These are phyloP conservation scores for Ramaria sp. DNA, from an alignment of 768 basidiomycete genomes.

Conservation along the genomic window DNA sequence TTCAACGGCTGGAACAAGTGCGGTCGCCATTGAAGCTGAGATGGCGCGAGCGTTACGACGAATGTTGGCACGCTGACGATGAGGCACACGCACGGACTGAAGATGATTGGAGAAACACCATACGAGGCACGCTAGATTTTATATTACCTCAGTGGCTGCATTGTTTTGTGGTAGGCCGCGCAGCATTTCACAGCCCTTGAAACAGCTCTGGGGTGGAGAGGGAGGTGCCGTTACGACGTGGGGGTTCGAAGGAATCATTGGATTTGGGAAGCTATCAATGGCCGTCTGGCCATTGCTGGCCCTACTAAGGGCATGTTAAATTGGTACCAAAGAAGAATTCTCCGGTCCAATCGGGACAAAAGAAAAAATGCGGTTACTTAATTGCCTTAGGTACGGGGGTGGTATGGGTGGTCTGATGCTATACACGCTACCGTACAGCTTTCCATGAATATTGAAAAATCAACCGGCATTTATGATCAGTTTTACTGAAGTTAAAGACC, in stretches of 20 bases:
- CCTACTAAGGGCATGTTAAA: background rate
- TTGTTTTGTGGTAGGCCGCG: background rate
- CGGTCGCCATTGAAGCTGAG: background rate
- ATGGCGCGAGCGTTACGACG: background rate
- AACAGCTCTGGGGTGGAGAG: background rate
- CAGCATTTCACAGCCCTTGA: background rate
- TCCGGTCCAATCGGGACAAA: too few species aligned
- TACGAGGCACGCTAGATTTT: background rate
- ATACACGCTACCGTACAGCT: too few species aligned
- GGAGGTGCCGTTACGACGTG: background rate
- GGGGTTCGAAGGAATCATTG: background rate
- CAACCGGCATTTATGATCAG: too few species aligned
- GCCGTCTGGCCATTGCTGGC: background rate
- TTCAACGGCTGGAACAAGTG: background rate
- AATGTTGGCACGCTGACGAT: background rate
- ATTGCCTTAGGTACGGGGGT: too few species aligned
- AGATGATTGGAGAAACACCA: background rate
- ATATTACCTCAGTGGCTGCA: background rate
- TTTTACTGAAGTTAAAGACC: too few species aligned
- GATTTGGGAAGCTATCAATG: background rate
- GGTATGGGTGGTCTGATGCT: too few species aligned
- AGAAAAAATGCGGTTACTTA: too few species aligned
- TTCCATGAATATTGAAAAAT: too few species aligned
- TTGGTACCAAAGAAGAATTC: too few species aligned
- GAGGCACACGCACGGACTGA: background rate